Base-by-base conservation (phyloP, 352 stramenopile genomes). In the Phytophthora crassamura region DNA sequence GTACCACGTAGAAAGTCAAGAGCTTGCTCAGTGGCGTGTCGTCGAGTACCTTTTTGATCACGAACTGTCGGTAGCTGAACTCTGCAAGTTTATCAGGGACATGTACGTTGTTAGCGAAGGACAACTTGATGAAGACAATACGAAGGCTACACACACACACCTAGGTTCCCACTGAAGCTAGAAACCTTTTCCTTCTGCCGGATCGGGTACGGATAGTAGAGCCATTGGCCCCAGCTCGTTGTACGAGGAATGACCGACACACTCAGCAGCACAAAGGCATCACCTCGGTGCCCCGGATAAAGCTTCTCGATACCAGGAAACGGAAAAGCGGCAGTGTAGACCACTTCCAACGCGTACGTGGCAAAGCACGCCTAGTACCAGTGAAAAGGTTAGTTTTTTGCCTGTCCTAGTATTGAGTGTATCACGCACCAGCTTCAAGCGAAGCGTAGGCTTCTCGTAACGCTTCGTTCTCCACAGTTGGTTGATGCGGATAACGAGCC, bases 171-270 rank as follows among this genome's bases (percentile, higher is more conserved):
- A n/a, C 72, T 83, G 49, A 90, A 89, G 33, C 67, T 86, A 15
- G 73, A 50, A 16, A 91, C 77, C 49, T 90, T 91, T 30, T 74
- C 74, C 47, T 90, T 87, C 43, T 87, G 77, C 7, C 75, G 72
- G 52, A 91, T 88, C n/a, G 83, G 83, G 28, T 89, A 90, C 25
- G 83, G 83, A 22, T 80, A 88, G 42, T 84, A 91, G 12, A 89
- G 51, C 46, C 85, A 67, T 22, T 88, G 74, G 0, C 69, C 64
- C 83, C 80, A 90, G 57, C 78, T 83, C 34, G 76, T 77, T 7
- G 73, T 66, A 2, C 80, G 80, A 11, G 86, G 30, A 12, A 75
- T 49, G 4, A 82, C 69, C 7, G 75, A 64, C 8, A 78, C 56
- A 20, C 75, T 89, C 7, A 91, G 46, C 16, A 77, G 25, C 11